Percentiles rank a stretch among this genome's conserved stretches.
phyloP scores from a whole-genome alignment of 257 asterid genomes.

The Fraxinus anomala region DNA sequence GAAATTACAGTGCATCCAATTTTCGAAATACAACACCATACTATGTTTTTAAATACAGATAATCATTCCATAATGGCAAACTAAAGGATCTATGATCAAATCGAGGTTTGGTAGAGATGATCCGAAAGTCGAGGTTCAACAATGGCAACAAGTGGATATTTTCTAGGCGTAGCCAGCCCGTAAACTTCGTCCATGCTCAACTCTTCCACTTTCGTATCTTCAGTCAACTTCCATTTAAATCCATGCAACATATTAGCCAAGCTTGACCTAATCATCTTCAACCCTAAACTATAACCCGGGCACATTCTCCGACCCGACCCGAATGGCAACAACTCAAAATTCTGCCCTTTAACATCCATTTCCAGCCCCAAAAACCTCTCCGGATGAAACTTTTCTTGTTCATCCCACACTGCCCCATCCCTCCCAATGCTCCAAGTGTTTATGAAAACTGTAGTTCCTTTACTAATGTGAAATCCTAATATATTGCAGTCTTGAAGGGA shows the following conservation, averaged over 20 bases:
- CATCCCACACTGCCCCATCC: slow-evolving; percentile 58
- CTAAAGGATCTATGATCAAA: no score
- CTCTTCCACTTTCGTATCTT: slow-evolving; percentile 23
- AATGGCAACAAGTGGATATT: slow-evolving; percentile 42
- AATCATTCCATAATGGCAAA: no score
- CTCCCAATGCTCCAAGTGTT: slow-evolving; percentile 62
- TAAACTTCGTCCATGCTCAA: slow-evolving; percentile 51
- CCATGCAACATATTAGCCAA: slow-evolving; percentile 57
- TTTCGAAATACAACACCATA: no score
- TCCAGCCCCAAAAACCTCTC: slow-evolving; percentile 46
- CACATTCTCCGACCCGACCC: slow-evolving; percentile 71
- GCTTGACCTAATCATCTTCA: slow-evolving; percentile 56
- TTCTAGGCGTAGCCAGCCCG: slow-evolving; percentile 54
- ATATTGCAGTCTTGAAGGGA: slow-evolving; percentile 61
- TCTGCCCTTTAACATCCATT: slow-evolving; percentile 52
- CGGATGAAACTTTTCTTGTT: slow-evolving; percentile 47
- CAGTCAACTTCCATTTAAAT: slow-evolving; percentile 48
- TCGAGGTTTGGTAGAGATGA: slow-evolving; percentile 18
- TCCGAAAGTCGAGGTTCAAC: slow-evolving; percentile 44
- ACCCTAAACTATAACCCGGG: slow-evolving; percentile 57
- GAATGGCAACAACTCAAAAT: slow-evolving; percentile 57
- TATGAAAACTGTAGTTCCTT: slow-evolving; percentile 48
- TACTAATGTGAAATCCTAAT: slow-evolving; percentile 46
- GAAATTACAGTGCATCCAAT: no score
- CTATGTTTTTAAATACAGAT: no score